Evolutionary conservation across 108 stramenopile species (phyloP), one percentile per base, ranked within the genome.

Genomic region (Skeletonema costatum): DNA sequence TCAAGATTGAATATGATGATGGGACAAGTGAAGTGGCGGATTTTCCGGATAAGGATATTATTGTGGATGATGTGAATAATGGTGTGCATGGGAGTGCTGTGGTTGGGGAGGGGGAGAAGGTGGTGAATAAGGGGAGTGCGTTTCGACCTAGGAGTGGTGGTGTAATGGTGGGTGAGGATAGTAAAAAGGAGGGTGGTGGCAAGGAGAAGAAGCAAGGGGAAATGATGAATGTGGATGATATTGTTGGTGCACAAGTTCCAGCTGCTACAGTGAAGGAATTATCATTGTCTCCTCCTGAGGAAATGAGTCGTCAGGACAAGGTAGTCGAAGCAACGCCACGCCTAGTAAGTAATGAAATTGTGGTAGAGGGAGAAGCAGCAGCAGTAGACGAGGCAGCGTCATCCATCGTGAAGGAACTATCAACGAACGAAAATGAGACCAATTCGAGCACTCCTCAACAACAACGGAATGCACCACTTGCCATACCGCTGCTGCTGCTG

Each of bases 41-140:
- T 65, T 96, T 93, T 80, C 94, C 94, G 8, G 94, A 96, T 63
- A 85, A 87, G 66, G 94, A 96, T 75, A 87, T 96, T 46, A 82
- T 93, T 56, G 87, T 96, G 12, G 94, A 96, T 70, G 92, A 84
- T 44, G 83, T 69, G 21, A 51, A 46, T 53, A 95, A 95, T 85
- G 92, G 90, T 14, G 62, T 53, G n/a, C 93, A 94, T 77, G 19
- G 66, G 74, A 11, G 12, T 56, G 74, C 46, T 17, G 10, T 41
- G 10, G 39, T 41, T 0, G 39, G 2, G 12, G 11, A 11, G 9
- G 8, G 8, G 38, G 39, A 10, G 0, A 41, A 12, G 42, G 39
- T 41, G 39, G 39, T 41, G 39, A 41, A 41, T 41, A 41, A 11
- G 39, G 39, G 39, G 39, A 12, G 11, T 41, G 39, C 12, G 11